Percentiles rank a stretch among this genome's conserved stretches.
These are phyloP conservation scores for Waltiozyma sp. DNA, from an alignment of 1,139 yeast species.

Conservation along the genomic window DNA sequence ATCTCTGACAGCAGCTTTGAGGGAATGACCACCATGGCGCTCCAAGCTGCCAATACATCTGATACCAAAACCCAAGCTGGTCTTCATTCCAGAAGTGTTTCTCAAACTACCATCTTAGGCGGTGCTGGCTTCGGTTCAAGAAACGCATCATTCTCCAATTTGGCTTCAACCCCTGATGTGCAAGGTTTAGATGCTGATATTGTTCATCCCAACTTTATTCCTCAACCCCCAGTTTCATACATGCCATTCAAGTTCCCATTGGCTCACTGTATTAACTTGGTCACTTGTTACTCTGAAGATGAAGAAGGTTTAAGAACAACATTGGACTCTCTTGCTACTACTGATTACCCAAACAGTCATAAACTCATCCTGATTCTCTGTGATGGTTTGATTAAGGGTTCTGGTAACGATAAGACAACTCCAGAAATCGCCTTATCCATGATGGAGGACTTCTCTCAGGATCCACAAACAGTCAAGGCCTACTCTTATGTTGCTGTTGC, in stretches of 20 bases:
- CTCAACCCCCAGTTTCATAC: constrained; percentile 84
- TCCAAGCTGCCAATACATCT: constrained; percentile 19
- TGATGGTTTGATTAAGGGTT: constrained; percentile 90
- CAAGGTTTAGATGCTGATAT: constrained; percentile 56
- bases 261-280: constrained; percentile 73
- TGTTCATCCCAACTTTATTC: constrained; percentile 60
- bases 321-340: constrained; percentile 81
- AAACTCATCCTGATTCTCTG: constrained; percentile 75
- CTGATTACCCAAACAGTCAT: constrained; percentile 92
- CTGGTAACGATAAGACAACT: constrained; percentile 77
- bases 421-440: constrained; percentile 80
- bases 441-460: constrained; percentile 75
- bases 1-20: constrained; percentile 8
- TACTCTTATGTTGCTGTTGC: constrained; percentile 92
- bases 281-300: constrained; percentile 93
- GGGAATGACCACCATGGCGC: constrained; percentile 27
- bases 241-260: constrained; percentile 86
- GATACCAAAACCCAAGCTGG: constrained; percentile 2
- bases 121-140: constrained; percentile 26
- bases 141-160: constrained; percentile 15
- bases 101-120: constrained; percentile 5
- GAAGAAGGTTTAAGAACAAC: constrained; percentile 78
- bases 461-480: constrained; percentile 64
- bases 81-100: constrained; percentile 7
- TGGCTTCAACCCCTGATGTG: constrained; percentile 18